Percentiles rank a stretch among this genome's conserved stretches.
These are phyloP conservation scores for Podochytrium sp. DNA, from an alignment of 192 early-diverging fungal species.

Conservation along the genomic window DNA sequence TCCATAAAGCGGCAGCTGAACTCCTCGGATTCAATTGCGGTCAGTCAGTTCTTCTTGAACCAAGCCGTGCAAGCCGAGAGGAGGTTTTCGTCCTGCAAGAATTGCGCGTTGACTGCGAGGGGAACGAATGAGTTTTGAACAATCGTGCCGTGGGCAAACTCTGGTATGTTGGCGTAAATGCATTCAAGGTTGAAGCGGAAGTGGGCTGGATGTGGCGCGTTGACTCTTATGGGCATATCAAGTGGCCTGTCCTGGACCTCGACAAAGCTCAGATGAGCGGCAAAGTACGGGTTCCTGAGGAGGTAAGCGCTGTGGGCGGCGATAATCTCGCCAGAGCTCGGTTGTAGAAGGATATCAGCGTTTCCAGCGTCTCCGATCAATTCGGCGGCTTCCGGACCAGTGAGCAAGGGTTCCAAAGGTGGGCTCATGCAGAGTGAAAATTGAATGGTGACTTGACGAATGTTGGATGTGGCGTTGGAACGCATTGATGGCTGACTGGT, in stretches of 20 bases:
- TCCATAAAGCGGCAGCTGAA: neutral
- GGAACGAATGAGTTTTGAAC: neutral
- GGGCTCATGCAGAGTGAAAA: no score
- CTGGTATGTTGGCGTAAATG: neutral
- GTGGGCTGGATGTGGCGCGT: neutral
- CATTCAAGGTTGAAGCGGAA: neutral
- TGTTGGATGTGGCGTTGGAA: no score
- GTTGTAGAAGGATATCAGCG: neutral
- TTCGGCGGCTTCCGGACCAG: neutral
- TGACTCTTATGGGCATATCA: neutral
- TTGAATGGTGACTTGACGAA: no score
- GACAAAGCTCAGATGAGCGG: neutral
- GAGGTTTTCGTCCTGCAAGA: neutral
- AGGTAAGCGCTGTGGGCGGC: neutral
- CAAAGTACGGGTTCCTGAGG: neutral
- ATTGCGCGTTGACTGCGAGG: neutral
- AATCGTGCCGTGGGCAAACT: neutral
- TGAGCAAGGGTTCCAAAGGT: no score
- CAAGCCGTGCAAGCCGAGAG: neutral
- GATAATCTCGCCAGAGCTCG: neutral
- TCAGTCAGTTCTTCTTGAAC: neutral
- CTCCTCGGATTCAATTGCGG: neutral
- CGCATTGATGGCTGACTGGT: no score
- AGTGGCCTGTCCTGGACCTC: neutral
- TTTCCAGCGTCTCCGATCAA: neutral